Evolutionary conservation across 2,329 filamentous ascomycete genomes (phyloP), one percentile per base, ranked within the genome.

Genomic region (Colletotrichum phormii): DNA sequence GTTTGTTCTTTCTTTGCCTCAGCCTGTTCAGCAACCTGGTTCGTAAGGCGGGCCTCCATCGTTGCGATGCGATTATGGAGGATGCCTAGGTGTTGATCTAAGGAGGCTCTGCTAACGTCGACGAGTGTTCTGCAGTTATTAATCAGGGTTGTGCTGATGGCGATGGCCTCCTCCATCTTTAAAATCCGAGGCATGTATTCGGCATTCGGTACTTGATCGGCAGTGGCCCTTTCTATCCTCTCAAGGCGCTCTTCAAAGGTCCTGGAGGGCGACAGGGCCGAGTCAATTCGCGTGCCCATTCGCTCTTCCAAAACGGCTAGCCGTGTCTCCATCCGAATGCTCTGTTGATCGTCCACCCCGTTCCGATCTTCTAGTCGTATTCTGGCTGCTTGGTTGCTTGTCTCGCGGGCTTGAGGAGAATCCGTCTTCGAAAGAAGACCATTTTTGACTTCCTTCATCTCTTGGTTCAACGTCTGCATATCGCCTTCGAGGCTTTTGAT

Each of bases 111-210:
- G 54, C 53, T 70, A 7, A 55, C 59, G 35, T 70, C 70, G 9
- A 72, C 60, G n/a, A 72, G 26, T 6, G 60, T 70, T 57, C 65
- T 72, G 42, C 70, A 70, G 13, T 64, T 60, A 24, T 60, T 18
- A 42, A 72, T 64, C 22, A 72, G 55, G 26, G 54, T 37, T 18
- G 26, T 31, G 2, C 26, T 70, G 18, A 35, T 49, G 15, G 33
- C 26, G 18, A 60, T 35, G 37, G 46, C 46, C 37, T 64, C 54
- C n/a, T 70, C 70, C 31, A 69, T 64, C 29, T 26, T 64, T 11
- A 18, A 5, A 24, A 72, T 18, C 1, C 70, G 70, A 4, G 33
- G 11, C 13, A 55, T 60, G 9, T 46, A 12, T 4, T 31, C 42
- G 5, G 42, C 9, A 29, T 33, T 29, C 11, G 31, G 22, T 29